Base-by-base conservation (phyloP, 1,284 basidiomycete species). In the Apiotrichum gamsii region DNA sequence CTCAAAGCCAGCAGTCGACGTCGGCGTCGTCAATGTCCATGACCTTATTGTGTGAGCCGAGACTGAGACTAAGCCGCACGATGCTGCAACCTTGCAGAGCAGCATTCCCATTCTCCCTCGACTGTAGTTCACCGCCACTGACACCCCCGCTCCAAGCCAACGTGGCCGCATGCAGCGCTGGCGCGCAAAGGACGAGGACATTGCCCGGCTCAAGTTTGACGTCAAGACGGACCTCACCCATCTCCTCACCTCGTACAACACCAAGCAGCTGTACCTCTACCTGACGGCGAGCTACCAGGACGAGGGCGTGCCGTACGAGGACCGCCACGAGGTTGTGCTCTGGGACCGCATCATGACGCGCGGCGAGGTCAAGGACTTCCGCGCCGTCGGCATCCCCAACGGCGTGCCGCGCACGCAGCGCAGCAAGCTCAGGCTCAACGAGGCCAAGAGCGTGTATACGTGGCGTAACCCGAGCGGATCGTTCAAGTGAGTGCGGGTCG, bases 221-320 rank as follows among this genome's bases (percentile, higher is more conserved):
- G 25, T 72, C 15, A 59, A 64, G 21, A 62, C 68, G 19, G 72
- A 74, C 53, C 60, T 74, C 9, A 60, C 64, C 11, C 64, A 66
- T 2, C 48, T 74, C 15, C 67, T 74, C 42, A 59, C 66, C 39
- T 61, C 64, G 15, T 74, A 70, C 64, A 74, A 74, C 56, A 73
- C 72, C 24, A 74, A 74, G 53, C 73, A 74, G 51, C 58, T 74
- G 16, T 73, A 72, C 54, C 54, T 73, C n/a, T 67, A 72, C 51
- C 58, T 74, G 5, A 70, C 68, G 1, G 73, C 73, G 2, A 53
- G 58, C 5, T 73, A 70, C 45, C 49, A 53, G 25, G 66, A 68
- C 38, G 48, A 51, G 14, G 45, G 38, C 2, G 47, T 43, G 1
- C n/a, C n/a, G n/a, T n/a, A n/a, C n/a, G 45, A 47, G 43, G 59